Conservation (phyloP, 257 asterid genomes). For the Fraxinus anomala region DNA sequence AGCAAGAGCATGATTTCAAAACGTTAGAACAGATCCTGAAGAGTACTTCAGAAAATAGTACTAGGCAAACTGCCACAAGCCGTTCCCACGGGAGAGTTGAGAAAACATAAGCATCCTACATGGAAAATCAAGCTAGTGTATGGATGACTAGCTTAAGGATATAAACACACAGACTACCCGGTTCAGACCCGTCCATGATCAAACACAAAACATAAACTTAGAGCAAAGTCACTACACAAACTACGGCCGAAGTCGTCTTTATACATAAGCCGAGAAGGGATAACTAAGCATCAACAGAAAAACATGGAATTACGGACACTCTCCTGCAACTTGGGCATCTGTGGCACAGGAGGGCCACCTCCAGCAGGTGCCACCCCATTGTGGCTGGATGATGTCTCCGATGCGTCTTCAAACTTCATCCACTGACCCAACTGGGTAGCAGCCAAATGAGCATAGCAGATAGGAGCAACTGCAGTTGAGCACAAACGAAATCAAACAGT, state of each 20-base stretch:
- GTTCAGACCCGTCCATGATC: background rate
- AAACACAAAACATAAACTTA: background rate
- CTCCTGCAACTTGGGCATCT: conserved; percentile 72
- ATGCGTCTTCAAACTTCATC: conserved; percentile 87
- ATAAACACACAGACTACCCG: background rate
- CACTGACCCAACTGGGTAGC: conserved; percentile 90
- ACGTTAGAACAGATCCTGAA: background rate
- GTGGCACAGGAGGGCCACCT: conserved; percentile 63
- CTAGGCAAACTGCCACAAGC: background rate
- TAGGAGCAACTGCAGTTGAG: conserved; percentile 71
- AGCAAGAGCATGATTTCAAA: background rate
- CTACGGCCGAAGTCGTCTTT: conserved; percentile 9
- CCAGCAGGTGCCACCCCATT: conserved; percentile 64
- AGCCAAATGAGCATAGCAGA: conserved; percentile 91
- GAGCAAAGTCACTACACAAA: conserved; percentile 12
- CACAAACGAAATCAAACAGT: background rate
- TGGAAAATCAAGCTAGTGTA: background rate
- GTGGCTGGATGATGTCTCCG: conserved; percentile 85
- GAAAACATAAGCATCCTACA: background rate
- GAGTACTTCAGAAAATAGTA: background rate
- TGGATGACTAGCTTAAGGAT: background rate
- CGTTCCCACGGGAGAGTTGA: background rate
- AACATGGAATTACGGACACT: conserved; percentile 79
- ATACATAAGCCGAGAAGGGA: background rate
- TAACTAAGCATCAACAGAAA: conserved; percentile 46